phyloP scores from a whole-genome alignment of 371 early-diverging fungal species.

The Mucor racemosus region DNA sequence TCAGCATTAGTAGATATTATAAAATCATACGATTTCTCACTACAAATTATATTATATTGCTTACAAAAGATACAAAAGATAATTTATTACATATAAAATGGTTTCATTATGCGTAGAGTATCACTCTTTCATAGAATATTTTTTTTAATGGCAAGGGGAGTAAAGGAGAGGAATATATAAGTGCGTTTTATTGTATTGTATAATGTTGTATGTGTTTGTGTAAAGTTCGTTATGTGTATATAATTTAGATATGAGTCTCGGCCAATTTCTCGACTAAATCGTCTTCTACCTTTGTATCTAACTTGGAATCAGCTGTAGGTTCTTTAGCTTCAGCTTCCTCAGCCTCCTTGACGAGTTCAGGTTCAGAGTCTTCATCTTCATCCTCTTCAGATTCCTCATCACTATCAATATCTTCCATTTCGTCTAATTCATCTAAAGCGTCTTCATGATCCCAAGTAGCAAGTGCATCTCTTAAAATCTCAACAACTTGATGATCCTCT shows the following conservation, averaged over 20 bases:
- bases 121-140: too few species aligned
- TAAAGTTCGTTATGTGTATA: not conserved
- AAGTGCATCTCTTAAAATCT: slow-evolving; percentile 75
- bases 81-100: too few species aligned
- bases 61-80: too few species aligned
- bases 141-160: too few species aligned
- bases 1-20: too few species aligned
- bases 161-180: too few species aligned
- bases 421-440: slow-evolving; percentile 90
- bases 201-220: not conserved
- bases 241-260: slow-evolving; percentile 52
- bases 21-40: too few species aligned
- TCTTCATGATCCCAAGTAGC: slow-evolving; percentile 72
- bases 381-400: slow-evolving; percentile 78
- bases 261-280: slow-evolving; percentile 41
- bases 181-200: not conserved
- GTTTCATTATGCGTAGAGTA: too few species aligned
- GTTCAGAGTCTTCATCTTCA: slow-evolving; percentile 56
- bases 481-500: slow-evolving; percentile 76
- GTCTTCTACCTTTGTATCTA: slow-evolving; percentile 34
- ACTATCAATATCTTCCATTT: slow-evolving; percentile 89
- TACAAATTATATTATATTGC: too few species aligned
- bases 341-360: slow-evolving; percentile 38
- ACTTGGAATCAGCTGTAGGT: slow-evolving; percentile 19
- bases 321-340: slow-evolving; percentile 32